phyloP scores from a whole-genome alignment of 768 basidiomycete genomes.

The Suillus subalutaceus region DNA sequence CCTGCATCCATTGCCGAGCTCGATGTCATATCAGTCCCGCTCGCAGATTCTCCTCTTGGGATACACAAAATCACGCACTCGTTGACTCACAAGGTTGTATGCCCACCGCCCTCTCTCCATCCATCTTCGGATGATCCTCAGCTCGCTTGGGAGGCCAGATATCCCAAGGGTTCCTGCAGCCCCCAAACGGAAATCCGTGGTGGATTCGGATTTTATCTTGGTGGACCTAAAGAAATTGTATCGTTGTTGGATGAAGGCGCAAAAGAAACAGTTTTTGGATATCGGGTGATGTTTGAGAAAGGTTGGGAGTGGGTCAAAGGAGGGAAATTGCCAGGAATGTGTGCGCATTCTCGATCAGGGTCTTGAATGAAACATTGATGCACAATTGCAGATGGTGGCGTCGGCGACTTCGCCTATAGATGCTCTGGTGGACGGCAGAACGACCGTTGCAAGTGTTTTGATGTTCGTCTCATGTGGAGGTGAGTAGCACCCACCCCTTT shows the following conservation, averaged over 20 bases:
- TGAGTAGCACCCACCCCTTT: slow-evolving; percentile 24
- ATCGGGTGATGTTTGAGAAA: slow-evolving; percentile 63
- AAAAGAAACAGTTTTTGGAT: slow-evolving; percentile 62
- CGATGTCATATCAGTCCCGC: slow-evolving; percentile 30
- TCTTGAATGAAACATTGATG: neutral
- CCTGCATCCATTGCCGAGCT: slow-evolving; percentile 21
- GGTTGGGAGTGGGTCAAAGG: slow-evolving; percentile 75
- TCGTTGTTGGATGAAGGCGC: slow-evolving; percentile 41
- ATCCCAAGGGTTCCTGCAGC: slow-evolving; percentile 63
- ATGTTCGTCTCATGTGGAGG: slow-evolving; percentile 79
- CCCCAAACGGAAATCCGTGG: slow-evolving; percentile 53
- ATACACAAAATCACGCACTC: slow-evolving; percentile 49
- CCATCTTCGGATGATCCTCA: slow-evolving; percentile 16
- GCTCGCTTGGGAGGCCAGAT: slow-evolving; percentile 63
- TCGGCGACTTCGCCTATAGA: slow-evolving; percentile 57
- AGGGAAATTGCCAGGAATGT: slow-evolving; percentile 76
- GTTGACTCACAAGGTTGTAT: slow-evolving; percentile 36
- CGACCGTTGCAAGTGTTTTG: slow-evolving; percentile 67
- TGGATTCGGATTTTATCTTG: slow-evolving; percentile 73
- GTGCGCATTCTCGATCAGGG: slow-evolving; percentile 41
- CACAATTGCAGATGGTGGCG: slow-evolving; percentile 50
- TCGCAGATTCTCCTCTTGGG: slow-evolving; percentile 48
- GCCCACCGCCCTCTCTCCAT: slow-evolving; percentile 21
- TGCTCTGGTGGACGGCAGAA: slow-evolving; percentile 72
- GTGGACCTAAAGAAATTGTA: slow-evolving; percentile 51